phyloP scores from a whole-genome alignment of 306 rosid species.

The Cicer chorassanicum region DNA sequence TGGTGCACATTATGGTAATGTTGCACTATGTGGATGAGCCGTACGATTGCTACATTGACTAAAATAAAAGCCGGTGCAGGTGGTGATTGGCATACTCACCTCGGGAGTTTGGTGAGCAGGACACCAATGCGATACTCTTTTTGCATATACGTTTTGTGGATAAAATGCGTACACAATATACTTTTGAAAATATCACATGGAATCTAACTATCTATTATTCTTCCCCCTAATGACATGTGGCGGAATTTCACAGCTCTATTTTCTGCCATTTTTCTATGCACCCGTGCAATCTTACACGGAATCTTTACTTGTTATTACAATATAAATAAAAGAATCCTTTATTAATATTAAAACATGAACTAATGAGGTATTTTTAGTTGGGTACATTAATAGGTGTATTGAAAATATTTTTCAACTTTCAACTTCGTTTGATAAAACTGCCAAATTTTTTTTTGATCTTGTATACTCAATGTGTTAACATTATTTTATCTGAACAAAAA shows the following conservation, averaged over 20 bases:
- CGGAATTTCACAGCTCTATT: too few relatives aligned
- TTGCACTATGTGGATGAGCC: neutral
- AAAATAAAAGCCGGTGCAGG: neutral
- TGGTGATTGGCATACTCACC: neutral
- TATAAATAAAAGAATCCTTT: neutral
- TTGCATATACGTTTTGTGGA: neutral
- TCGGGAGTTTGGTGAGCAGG: neutral
- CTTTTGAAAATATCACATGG: neutral
- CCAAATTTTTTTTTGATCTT: neutral
- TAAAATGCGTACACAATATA: neutral
- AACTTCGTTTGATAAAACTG: neutral
- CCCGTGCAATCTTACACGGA: too few relatives aligned
- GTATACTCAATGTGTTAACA: neutral
- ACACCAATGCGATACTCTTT: neutral
- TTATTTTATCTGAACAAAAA: neutral
- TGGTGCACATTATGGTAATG: neutral
- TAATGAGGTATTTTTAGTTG: neutral
- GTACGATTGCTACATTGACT: constrained; percentile 5
- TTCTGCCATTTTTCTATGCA: too few relatives aligned
- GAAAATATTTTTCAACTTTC: neutral
- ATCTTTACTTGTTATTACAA: neutral
- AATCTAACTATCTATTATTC: neutral
- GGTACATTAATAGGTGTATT: neutral
- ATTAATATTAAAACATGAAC: neutral
- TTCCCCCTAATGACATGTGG: too few relatives aligned